Percentiles rank a stretch among this genome's conserved stretches.
Conservation (phyloP, 129 eudicot species). For the Pittosporum tobira region DNA sequence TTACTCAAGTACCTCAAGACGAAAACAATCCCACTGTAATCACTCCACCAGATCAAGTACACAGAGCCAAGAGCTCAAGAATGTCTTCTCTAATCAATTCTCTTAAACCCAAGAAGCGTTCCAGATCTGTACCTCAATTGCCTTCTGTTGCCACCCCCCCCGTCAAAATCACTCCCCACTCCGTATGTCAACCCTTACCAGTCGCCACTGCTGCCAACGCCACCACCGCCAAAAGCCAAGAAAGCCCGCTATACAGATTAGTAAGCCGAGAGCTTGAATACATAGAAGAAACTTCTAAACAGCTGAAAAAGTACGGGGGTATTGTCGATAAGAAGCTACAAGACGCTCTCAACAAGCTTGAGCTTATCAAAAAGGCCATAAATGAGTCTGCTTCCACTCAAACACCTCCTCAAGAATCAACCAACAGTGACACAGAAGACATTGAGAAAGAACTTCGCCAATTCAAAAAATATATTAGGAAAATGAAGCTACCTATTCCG, state of each 20-base stretch:
- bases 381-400: neutral
- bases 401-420: neutral
- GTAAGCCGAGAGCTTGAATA: constrained; percentile 1
- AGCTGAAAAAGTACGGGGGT: neutral
- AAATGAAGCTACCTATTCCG: constrained; percentile 34
- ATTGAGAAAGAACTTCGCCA: constrained; percentile 10
- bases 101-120: neutral
- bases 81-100: neutral
- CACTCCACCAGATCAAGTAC: neutral
- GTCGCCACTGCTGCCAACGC: neutral
- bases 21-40: neutral
- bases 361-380: neutral
- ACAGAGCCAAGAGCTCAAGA: neutral
- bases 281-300: neutral
- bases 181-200: neutral
- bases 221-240: neutral
- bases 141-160: neutral
- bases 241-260: neutral
- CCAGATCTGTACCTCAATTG: neutral
- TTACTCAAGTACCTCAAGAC: neutral
- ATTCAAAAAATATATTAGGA: constrained; percentile 27
- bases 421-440: neutral
- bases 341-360: neutral
- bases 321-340: constrained; percentile 1
- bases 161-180: neutral